Conservation (phyloP, 345 rosid genomes). For the Acer campestre region DNA sequence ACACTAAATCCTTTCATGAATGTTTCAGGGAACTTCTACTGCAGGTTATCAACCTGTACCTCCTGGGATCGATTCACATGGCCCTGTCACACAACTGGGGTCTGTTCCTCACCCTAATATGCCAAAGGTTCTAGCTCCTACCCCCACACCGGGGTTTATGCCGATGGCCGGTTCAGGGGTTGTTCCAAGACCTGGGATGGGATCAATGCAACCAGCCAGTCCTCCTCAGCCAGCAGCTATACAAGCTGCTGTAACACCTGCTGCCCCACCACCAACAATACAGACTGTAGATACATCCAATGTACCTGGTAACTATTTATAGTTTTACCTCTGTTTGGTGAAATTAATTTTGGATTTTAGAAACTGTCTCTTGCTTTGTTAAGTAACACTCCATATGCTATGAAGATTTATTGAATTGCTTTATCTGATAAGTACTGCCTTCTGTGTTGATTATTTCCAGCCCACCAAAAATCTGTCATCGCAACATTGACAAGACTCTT, state of each 20-base stretch:
- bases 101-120: constrained; percentile 53
- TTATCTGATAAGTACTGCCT: not conserved
- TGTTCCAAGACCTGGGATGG: constrained; percentile 68
- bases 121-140: constrained; percentile 62
- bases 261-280: constrained; percentile 85
- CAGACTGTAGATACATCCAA: constrained; percentile 89
- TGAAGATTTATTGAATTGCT: not conserved
- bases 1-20: constrained; percentile 23
- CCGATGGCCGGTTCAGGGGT: constrained; percentile 58
- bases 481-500: constrained; percentile 85
- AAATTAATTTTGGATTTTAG: not conserved
- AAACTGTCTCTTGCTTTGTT: not conserved
- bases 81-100: constrained; percentile 52
- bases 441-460: constrained; percentile 48
- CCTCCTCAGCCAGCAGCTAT: constrained; percentile 58
- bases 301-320: constrained; percentile 66
- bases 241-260: constrained; percentile 63
- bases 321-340: not conserved
- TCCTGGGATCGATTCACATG: constrained; percentile 54
- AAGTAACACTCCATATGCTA: not conserved
- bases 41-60: constrained; percentile 57
- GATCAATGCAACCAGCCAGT: constrained; percentile 68
- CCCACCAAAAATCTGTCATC: constrained; percentile 71
- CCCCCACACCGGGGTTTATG: constrained; percentile 73
- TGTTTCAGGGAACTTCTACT: constrained; percentile 59